phyloP scores from a whole-genome alignment of 2,329 filamentous ascomycete species.

The Pseudocercospora pini-densiflorae region DNA sequence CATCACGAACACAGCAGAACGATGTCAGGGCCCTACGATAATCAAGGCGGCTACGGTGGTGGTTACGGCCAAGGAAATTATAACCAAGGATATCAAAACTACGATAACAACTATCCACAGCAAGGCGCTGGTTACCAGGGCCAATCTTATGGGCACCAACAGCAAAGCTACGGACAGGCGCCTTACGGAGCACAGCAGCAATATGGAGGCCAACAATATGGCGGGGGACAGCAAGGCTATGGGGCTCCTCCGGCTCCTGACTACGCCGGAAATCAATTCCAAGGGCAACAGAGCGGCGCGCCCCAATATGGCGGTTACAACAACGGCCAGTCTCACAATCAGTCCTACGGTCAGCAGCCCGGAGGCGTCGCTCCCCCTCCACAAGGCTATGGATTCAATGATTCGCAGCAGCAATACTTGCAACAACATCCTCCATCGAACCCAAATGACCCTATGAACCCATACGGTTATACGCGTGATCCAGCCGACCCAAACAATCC shows the following conservation, averaged over 20 bases:
- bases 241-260: conserved; percentile 27
- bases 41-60: conserved; percentile 22
- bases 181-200: conserved; percentile 20
- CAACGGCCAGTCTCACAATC: conserved; percentile 25
- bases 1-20: background rate
- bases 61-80: conserved; percentile 16
- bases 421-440: conserved; percentile 35
- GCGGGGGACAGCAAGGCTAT: conserved; percentile 31
- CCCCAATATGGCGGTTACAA: conserved; percentile 23
- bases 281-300: conserved; percentile 28
- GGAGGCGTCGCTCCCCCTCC: conserved; percentile 36
- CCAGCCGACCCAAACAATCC: conserved; percentile 48
- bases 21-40: conserved; percentile 60
- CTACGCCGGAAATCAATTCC: conserved; percentile 24
- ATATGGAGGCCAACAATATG: conserved; percentile 28
- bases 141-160: background rate
- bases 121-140: background rate
- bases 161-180: background rate
- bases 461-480: conserved; percentile 42
- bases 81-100: conserved; percentile 7
- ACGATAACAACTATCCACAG: background rate
- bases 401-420: conserved; percentile 25
- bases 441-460: conserved; percentile 41
- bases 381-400: conserved; percentile 26
- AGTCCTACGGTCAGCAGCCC: conserved; percentile 34